phyloP scores from a whole-genome alignment of 371 early-diverging fungal genomes.

The Mucor ambiguus region DNA sequence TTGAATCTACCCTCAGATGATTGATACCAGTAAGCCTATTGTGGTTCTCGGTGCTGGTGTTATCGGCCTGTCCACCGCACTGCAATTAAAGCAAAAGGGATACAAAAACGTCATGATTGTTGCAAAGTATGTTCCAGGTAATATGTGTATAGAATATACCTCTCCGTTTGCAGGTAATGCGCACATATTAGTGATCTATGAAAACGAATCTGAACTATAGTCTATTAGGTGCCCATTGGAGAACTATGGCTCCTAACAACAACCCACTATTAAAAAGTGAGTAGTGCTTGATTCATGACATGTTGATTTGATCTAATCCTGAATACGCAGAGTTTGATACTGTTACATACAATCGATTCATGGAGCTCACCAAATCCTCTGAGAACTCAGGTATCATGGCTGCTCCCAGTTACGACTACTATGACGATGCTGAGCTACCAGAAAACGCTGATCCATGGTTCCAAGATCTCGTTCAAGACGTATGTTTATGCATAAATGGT shows the following conservation, averaged over 20 bases:
- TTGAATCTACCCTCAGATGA: background rate
- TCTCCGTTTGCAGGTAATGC: conserved; percentile 71
- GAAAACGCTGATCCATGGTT: conserved; percentile 57
- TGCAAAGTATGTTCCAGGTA: conserved; percentile 61
- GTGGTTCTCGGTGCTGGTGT: conserved; percentile 80
- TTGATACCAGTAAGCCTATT: conserved; percentile 7
- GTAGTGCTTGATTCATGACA: background rate
- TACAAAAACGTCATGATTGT: conserved; percentile 56
- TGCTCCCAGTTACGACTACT: conserved; percentile 46
- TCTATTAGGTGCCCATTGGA: conserved; percentile 71
- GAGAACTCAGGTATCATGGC: conserved; percentile 51
- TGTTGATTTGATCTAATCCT: background rate
- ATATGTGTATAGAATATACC: conserved; percentile 60
- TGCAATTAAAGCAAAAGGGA: conserved; percentile 53
- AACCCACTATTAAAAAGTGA: conserved; percentile 51
- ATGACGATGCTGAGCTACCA: conserved; percentile 38
- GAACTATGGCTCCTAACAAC: conserved; percentile 55
- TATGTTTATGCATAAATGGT: conserved; percentile 22
- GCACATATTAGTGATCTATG: background rate
- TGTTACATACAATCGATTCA: conserved; percentile 45
- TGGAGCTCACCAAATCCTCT: conserved; percentile 29
- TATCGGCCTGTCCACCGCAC: conserved; percentile 69
- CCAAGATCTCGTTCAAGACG: conserved; percentile 50
- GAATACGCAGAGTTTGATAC: conserved; percentile 47
- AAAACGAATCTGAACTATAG: background rate